A percentile compares a stretch with the other conserved stretches of the same genome.
Conservation (phyloP, 441 rosid species). For the Erysimum pusillum region DNA sequence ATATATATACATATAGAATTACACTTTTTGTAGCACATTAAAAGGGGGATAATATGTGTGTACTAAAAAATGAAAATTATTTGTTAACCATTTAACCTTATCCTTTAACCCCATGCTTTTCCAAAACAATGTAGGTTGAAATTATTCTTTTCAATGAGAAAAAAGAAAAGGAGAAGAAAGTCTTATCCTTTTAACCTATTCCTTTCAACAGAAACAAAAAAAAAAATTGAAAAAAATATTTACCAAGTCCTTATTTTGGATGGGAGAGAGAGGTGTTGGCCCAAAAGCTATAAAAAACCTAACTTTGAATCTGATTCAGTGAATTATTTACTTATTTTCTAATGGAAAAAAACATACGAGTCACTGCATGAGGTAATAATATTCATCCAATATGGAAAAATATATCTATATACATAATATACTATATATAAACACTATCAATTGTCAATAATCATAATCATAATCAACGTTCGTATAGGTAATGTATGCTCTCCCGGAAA, state of each 20-base stretch:
- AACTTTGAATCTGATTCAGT: slow-evolving; percentile 43
- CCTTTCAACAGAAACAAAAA: background rate
- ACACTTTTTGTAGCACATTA: background rate
- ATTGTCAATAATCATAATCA: slow-evolving; percentile 23
- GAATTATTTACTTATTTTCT: slow-evolving; percentile 27
- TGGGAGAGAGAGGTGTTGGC: background rate
- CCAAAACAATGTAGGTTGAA: background rate
- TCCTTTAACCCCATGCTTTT: background rate
- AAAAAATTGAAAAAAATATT: background rate
- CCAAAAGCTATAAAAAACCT: slow-evolving; percentile 8
- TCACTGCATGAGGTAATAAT: slow-evolving; percentile 21
- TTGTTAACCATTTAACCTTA: background rate
- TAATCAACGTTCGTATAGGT: slow-evolving; percentile 5
- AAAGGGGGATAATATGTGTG: background rate
- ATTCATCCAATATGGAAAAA: slow-evolving; percentile 27
- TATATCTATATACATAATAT: background rate
- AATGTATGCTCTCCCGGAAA: background rate
- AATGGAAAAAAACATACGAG: slow-evolving; percentile 4
- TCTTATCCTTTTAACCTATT: background rate
- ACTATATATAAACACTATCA: background rate
- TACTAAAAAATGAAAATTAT: background rate
- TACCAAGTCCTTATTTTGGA: slow-evolving; percentile 20
- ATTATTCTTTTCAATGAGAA: background rate
- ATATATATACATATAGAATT: background rate
- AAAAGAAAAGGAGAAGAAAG: background rate